A percentile compares a stretch with the other conserved stretches of the same genome.
phyloP scores from a whole-genome alignment of 2,329 filamentous ascomycete genomes.

The Paraphoma sp. region DNA sequence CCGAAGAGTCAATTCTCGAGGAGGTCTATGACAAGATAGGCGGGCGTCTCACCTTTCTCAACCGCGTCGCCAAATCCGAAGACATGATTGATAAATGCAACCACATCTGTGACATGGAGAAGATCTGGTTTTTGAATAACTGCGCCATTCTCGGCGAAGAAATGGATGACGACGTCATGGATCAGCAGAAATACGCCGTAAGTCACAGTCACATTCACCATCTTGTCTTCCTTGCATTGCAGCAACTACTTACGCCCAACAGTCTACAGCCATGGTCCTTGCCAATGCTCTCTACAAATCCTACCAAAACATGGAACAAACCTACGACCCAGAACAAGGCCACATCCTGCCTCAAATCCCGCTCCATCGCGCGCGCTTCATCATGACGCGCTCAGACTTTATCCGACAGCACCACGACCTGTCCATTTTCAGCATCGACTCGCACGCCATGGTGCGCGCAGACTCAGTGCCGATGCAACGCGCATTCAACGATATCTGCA shows the following conservation, averaged over 20 bases:
- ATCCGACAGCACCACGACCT: slow-evolving; percentile 90
- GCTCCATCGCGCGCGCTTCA: slow-evolving; percentile 60
- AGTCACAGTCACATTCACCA: slow-evolving; percentile 54
- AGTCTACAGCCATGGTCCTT: slow-evolving; percentile 92
- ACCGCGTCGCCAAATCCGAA: slow-evolving; percentile 82
- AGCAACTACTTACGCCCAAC: background rate
- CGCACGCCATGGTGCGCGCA: slow-evolving; percentile 82
- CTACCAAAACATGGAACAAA: slow-evolving; percentile 67
- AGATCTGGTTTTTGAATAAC: slow-evolving; percentile 79
- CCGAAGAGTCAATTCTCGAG: slow-evolving; percentile 65
- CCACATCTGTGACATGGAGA: slow-evolving; percentile 72
- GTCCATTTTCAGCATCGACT: slow-evolving; percentile 95
- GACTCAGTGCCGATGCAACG: slow-evolving; percentile 96
- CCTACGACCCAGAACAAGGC: slow-evolving; percentile 70
- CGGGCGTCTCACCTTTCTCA: slow-evolving; percentile 85
- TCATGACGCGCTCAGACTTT: slow-evolving; percentile 97
- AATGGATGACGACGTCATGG: slow-evolving; percentile 98
- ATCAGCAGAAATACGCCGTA: slow-evolving; percentile 94
- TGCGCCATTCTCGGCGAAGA: slow-evolving; percentile 77
- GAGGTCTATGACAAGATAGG: slow-evolving; percentile 87
- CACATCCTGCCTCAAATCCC: slow-evolving; percentile 78
- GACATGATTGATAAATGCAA: slow-evolving; percentile 84
- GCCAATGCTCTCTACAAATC: slow-evolving; percentile 89
- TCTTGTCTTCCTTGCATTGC: background rate
- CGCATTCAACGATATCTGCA: slow-evolving; percentile 86